Evolutionary conservation across 164 flowering plant genomes (phyloP).

Genomic region (Macadamia tetraphylla): DNA sequence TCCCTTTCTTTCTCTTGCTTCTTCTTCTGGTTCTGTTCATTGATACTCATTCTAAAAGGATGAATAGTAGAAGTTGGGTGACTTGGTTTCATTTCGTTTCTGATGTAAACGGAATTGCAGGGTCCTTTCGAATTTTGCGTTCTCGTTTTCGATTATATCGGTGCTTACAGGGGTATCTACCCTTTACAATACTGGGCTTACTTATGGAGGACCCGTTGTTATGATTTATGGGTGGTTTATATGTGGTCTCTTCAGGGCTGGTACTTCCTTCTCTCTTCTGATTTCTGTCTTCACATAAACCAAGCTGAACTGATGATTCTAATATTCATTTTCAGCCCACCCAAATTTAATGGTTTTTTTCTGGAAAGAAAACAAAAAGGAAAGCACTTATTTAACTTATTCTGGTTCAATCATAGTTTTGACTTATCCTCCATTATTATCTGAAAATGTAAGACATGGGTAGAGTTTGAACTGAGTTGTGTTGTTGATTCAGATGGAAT

Average conservation of each 20-base stretch:
- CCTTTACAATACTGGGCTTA: slow-evolving; percentile 58
- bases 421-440: no score
- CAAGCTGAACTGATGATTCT: background rate
- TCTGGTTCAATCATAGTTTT: no score
- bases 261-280: slow-evolving; percentile 28
- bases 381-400: no score
- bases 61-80: background rate
- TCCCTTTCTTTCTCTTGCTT: background rate
- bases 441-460: no score
- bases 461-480: no score
- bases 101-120: slow-evolving; percentile 42
- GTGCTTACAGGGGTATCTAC: slow-evolving; percentile 82
- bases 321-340: background rate
- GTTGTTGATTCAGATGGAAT: no score
- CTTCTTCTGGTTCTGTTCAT: background rate
- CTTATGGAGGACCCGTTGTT: slow-evolving; percentile 64
- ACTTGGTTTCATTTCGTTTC: slow-evolving; percentile 22
- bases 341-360: no score
- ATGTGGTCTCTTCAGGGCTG: slow-evolving; percentile 72
- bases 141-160: slow-evolving; percentile 70
- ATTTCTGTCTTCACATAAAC: background rate
- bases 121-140: slow-evolving; percentile 63
- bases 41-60: background rate
- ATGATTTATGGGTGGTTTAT: slow-evolving; percentile 73
- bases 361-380: no score